Percentiles rank a stretch among this genome's conserved stretches.
Conservation (phyloP, 306 rosid species). For the Malus orientalis region DNA sequence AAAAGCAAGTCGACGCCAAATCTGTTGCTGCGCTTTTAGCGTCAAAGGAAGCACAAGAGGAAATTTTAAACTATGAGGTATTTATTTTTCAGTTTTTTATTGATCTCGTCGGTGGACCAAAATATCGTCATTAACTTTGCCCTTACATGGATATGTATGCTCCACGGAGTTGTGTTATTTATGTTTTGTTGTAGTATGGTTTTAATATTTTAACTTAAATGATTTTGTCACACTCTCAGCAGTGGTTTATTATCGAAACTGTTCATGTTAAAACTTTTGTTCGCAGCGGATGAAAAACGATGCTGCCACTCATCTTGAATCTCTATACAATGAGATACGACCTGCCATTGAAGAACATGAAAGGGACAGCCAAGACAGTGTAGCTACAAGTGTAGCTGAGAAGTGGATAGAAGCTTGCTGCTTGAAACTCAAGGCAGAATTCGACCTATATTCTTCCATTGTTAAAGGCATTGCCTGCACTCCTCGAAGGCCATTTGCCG, state of each 20-base stretch:
- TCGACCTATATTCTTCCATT: conserved; percentile 68
- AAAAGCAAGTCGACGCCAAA: conserved; percentile 65
- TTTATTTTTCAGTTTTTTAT: neutral
- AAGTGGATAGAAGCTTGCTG: conserved; percentile 92
- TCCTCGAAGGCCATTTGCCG: conserved; percentile 24
- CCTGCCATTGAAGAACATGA: conserved; percentile 98
- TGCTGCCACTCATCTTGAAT: conserved; percentile 51
- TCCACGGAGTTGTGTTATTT: neutral
- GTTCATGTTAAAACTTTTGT: neutral
- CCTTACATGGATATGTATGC: neutral
- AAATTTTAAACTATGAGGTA: conserved; percentile 71
- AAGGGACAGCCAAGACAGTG: conserved; percentile 87
- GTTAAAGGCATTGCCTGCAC: conserved; percentile 49
- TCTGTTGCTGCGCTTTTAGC: conserved; percentile 52
- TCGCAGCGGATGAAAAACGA: conserved; percentile 66
- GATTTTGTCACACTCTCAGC: neutral
- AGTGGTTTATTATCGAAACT: neutral
- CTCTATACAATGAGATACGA: conserved; percentile 76
- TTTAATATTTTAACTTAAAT: neutral
- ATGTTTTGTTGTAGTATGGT: neutral
- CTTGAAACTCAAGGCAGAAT: conserved; percentile 72
- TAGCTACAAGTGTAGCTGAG: conserved; percentile 84
- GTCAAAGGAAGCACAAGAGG: conserved; percentile 71
- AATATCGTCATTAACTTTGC: neutral
- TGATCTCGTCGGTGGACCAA: neutral